Evolutionary conservation across 305 asterid genomes (phyloP).

Genomic region (Striga hermonthica): DNA sequence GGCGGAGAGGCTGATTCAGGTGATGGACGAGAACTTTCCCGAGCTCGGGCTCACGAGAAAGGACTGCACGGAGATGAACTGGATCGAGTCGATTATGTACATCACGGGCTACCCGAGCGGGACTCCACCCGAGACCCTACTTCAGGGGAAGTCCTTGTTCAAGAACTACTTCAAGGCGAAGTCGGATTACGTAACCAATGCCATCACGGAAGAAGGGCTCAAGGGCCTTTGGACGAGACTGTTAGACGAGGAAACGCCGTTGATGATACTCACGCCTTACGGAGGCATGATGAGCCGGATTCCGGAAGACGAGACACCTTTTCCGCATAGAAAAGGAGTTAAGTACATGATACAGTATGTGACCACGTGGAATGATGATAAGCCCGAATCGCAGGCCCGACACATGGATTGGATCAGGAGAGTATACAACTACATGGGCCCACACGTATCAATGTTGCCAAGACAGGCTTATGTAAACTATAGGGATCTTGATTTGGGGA

Average conservation of each 20-base stretch:
- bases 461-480: conserved; percentile 69
- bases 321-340: conserved; percentile 64
- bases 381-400: conserved; percentile 40
- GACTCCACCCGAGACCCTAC: conserved; percentile 55
- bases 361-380: conserved; percentile 48
- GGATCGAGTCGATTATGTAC: conserved; percentile 67
- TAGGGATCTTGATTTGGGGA: conserved; percentile 66
- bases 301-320: conserved; percentile 56
- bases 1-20: conserved; percentile 36
- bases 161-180: conserved; percentile 77
- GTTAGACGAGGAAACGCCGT: conserved; percentile 53
- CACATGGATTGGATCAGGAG: conserved; percentile 58
- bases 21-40: conserved; percentile 51
- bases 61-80: conserved; percentile 68
- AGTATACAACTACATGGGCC: conserved; percentile 54
- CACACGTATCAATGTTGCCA: conserved; percentile 56
- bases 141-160: conserved; percentile 66
- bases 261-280: conserved; percentile 56
- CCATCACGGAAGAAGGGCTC: conserved; percentile 58
- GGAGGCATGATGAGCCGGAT: conserved; percentile 65
- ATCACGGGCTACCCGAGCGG: conserved; percentile 55
- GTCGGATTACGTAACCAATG: conserved; percentile 53
- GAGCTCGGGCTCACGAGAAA: conserved; percentile 54
- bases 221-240: conserved; percentile 68
- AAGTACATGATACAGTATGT: conserved; percentile 50